Evolutionary conservation across 176 grass and related monocot genomes (phyloP), one percentile per base, ranked within the genome.

Genomic region (Carex kokanica): DNA sequence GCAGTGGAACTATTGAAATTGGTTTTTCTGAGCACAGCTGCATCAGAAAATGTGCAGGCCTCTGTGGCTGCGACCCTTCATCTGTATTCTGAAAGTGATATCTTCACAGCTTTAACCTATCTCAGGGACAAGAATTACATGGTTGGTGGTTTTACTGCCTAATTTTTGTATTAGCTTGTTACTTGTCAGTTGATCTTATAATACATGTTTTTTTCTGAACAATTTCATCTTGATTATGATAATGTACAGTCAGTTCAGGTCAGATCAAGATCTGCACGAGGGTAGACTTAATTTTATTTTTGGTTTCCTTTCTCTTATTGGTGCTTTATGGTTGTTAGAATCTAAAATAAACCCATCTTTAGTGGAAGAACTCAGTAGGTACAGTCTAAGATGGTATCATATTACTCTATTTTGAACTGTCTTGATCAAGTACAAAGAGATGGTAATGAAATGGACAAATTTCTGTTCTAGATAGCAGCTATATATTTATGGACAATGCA

Each of bases 1-100:
- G 93, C 88, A 5, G 59, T 98, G 54, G 91, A 93, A 85, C 88
- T 98, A 60, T 88, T 98, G 71, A 98, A 98, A 71, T 81, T 98
- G 83, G 88, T 91, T 78, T 93, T 94, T 77, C 89, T 98, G n/a
- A 90, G 88, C 82, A 93, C 84, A 43, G 85, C 95, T 87, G 90
- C 86, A 84, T 88, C 83, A 43, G 74, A 91, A 81, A 78, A 90
- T 65, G 91, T 93, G 74, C 96, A 93, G 83, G 83, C 85, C 74
- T 98, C 93, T 77, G 80, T 98, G 43, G 88, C 84, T 6, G 75
- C 88, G 83, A 95, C 91, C 36, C 88, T 98, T n/a, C 87, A 90
- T 79, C 79, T 87, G 32, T 98, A 98, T 77, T 89, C 93, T 13
- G 91, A 98, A 81, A 88, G 83, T 27, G 96, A 98, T 77, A 91